A percentile compares a stretch with the other conserved stretches of the same genome.
These are phyloP conservation scores for Eimeria maxima DNA, from an alignment of 169 alveolate genomes.

Conservation along the genomic window DNA sequence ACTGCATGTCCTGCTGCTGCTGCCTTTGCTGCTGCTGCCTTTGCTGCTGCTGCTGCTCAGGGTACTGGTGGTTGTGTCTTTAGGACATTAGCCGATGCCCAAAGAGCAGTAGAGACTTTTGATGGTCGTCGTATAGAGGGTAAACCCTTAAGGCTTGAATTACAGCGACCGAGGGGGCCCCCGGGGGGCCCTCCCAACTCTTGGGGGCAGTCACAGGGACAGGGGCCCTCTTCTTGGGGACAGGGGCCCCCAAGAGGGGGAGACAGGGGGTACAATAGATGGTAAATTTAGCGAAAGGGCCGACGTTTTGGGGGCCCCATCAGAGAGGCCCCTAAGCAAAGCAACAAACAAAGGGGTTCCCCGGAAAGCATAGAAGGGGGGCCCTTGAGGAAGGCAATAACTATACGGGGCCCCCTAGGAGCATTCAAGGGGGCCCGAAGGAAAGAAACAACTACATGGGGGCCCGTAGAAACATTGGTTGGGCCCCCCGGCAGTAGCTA, in stretches of 20 bases:
- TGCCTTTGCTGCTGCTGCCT: no score
- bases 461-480: no score
- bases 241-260: background rate
- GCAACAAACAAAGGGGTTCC: no score
- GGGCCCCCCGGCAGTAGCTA: no score
- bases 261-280: background rate
- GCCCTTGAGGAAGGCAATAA: no score
- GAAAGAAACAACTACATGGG: no score
- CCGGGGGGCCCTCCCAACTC: slow-evolving; percentile 14
- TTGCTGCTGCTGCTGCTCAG: slow-evolving; percentile 36
- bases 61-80: slow-evolving; percentile 90
- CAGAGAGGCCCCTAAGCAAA: no score
- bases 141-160: slow-evolving; percentile 30
- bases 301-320: no score
- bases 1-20: background rate
- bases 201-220: background rate
- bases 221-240: background rate
- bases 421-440: background rate
- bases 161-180: slow-evolving; percentile 9
- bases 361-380: no score
- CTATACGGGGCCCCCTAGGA: background rate
- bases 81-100: slow-evolving; percentile 86
- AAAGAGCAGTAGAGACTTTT: slow-evolving; percentile 85
- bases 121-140: slow-evolving; percentile 84
- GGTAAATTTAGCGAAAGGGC: background rate